Percentiles rank a stretch among this genome's conserved stretches.
These are phyloP conservation scores for Debaryomyces psychrophilus DNA, from an alignment of 1,139 yeast species.

Conservation along the genomic window DNA sequence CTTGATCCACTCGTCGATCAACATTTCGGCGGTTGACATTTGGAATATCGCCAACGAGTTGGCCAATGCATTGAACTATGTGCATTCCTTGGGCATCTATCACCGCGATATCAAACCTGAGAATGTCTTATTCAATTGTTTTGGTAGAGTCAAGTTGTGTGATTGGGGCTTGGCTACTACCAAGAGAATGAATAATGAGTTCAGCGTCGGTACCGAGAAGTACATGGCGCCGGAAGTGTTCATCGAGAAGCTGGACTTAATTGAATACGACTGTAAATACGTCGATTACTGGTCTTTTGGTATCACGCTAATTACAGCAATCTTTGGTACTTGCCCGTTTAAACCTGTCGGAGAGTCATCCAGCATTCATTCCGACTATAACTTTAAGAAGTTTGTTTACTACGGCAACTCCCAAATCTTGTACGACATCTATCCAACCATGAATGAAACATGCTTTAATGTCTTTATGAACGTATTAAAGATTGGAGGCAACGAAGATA, in stretches of 20 bases:
- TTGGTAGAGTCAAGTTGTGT: slow-evolving; percentile 50
- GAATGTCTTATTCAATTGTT: slow-evolving; percentile 45
- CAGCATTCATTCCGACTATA: slow-evolving; percentile 31
- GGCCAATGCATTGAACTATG: slow-evolving; percentile 39
- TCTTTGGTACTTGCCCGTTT: slow-evolving; percentile 53
- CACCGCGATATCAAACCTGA: slow-evolving; percentile 63
- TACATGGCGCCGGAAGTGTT: slow-evolving; percentile 60
- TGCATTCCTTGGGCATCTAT: slow-evolving; percentile 48
- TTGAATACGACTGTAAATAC: slow-evolving; percentile 36
- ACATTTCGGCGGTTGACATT: slow-evolving; percentile 26
- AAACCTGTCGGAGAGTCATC: slow-evolving; percentile 28
- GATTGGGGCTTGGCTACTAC: slow-evolving; percentile 61
- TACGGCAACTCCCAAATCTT: slow-evolving; percentile 37
- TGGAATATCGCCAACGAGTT: slow-evolving; percentile 41
- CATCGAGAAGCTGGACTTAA: slow-evolving; percentile 22
- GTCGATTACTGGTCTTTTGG: slow-evolving; percentile 51
- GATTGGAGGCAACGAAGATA: slow-evolving; percentile 40
- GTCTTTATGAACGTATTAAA: slow-evolving; percentile 38
- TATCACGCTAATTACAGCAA: slow-evolving; percentile 45
- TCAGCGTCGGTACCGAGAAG: slow-evolving; percentile 58
- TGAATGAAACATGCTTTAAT: slow-evolving; percentile 40
- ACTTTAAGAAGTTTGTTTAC: slow-evolving; percentile 42
- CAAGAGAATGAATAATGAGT: slow-evolving; percentile 39
- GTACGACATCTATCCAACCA: slow-evolving; percentile 46
- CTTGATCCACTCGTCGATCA: slow-evolving; percentile 32